Evolutionary conservation across 2,329 filamentous ascomycete species (phyloP).

Genomic region (Coniochaeta ligniaria): DNA sequence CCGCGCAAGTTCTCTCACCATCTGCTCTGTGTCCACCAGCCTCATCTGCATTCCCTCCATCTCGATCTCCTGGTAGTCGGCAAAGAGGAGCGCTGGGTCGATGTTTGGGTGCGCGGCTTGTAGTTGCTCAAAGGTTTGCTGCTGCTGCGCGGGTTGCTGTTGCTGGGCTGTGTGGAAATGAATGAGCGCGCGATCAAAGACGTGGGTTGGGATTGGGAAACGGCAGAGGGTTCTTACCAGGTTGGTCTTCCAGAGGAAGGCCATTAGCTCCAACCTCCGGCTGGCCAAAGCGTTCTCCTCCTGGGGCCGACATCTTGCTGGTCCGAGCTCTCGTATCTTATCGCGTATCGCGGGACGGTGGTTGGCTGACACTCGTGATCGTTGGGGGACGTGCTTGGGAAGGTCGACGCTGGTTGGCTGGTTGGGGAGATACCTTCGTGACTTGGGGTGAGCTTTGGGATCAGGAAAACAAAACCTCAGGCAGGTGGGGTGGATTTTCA

Average conservation of each 20-base stretch:
- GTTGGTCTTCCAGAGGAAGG: not conserved
- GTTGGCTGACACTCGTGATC: not conserved
- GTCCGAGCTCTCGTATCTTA: not conserved
- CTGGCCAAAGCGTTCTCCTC: not conserved
- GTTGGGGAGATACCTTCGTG: not conserved
- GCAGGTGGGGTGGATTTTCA: not conserved
- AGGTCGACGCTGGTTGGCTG: too few species aligned
- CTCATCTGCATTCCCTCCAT: too few species aligned
- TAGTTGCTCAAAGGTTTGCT: too few species aligned
- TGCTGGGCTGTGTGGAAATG: not conserved
- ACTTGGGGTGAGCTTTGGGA: not conserved
- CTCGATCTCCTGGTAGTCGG: too few species aligned
- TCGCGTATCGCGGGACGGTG: not conserved
- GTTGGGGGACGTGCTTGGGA: too few species aligned
- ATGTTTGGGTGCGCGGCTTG: too few species aligned
- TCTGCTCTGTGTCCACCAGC: too few species aligned
- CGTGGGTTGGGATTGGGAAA: not conserved
- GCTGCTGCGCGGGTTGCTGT: not conserved
- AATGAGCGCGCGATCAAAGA: not conserved
- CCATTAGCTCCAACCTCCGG: not conserved
- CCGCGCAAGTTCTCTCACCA: too few species aligned
- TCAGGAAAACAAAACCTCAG: not conserved
- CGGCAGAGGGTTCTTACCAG: not conserved
- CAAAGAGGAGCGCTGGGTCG: too few species aligned
- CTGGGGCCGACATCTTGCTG: not conserved